Evolutionary conservation across 2,329 filamentous ascomycete genomes (phyloP).

Genomic region (Fusarium papillatum): DNA sequence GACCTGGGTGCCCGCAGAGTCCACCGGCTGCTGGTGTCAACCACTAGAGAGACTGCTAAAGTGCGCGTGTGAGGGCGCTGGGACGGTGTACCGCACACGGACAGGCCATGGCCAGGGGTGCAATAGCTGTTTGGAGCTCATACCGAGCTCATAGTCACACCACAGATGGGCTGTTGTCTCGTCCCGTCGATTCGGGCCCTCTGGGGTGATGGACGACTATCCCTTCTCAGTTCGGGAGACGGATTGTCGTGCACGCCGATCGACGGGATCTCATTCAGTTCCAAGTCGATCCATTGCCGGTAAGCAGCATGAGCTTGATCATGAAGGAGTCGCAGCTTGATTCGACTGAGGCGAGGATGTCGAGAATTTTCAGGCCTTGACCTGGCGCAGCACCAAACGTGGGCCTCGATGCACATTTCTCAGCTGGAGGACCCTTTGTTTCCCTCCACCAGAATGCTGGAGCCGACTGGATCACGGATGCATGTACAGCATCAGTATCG

Average conservation of each 20-base stretch:
- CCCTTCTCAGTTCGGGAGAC: constrained; percentile 38
- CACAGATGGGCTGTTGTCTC: constrained; percentile 45
- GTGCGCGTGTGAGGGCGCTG: constrained; percentile 38
- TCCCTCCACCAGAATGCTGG: neutral
- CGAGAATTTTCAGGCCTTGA: constrained; percentile 26
- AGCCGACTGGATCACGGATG: neutral
- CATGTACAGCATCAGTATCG: constrained; percentile 2
- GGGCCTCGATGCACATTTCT: constrained; percentile 8
- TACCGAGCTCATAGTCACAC: constrained; percentile 44
- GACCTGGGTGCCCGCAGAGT: constrained; percentile 18
- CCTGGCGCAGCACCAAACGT: constrained; percentile 13
- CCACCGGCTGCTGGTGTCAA: constrained; percentile 19
- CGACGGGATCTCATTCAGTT: constrained; percentile 42
- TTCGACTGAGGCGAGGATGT: constrained; percentile 31
- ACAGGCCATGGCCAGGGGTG: constrained; percentile 41
- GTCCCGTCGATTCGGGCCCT: constrained; percentile 43
- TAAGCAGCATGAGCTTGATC: constrained; percentile 31
- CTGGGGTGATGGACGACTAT: constrained; percentile 37
- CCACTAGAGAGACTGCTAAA: constrained; percentile 29
- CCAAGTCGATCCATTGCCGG: constrained; percentile 36
- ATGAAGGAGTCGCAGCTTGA: constrained; percentile 22
- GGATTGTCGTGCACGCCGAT: constrained; percentile 38
- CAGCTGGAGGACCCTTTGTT: constrained; percentile 8
- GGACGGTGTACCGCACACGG: constrained; percentile 34
- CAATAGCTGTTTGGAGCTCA: constrained; percentile 40